phyloP scores from a whole-genome alignment of 768 basidiomycete species.

The Sarcomyxa edulis region DNA sequence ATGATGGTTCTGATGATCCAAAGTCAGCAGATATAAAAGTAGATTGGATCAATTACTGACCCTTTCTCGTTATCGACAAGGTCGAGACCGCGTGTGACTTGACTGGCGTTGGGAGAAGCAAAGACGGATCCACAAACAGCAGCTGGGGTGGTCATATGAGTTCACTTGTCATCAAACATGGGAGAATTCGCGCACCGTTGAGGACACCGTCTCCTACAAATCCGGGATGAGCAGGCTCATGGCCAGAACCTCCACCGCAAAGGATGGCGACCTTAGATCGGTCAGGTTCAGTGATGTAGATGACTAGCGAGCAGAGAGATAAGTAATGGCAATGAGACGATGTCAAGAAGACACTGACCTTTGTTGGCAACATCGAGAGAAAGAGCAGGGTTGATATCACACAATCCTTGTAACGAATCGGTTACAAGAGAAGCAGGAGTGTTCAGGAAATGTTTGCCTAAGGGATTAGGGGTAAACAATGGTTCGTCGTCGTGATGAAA shows the following conservation, averaged over 20 bases:
- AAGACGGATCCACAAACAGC: constrained; percentile 87
- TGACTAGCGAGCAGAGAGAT: constrained; percentile 40
- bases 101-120: constrained; percentile 83
- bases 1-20: too few relatives aligned
- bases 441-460: constrained; percentile 87
- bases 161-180: too few relatives aligned
- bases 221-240: constrained; percentile 87
- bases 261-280: constrained; percentile 68
- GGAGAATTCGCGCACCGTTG: too few relatives aligned
- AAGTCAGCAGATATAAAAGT: too few relatives aligned
- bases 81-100: constrained; percentile 79
- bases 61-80: constrained; percentile 68
- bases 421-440: constrained; percentile 62
- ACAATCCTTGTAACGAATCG: constrained; percentile 74
- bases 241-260: constrained; percentile 84
- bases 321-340: too few relatives aligned
- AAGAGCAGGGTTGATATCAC: constrained; percentile 65
- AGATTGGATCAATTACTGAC: constrained; percentile 20
- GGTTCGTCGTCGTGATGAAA: too few relatives aligned
- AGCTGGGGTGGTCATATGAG: constrained; percentile 20
- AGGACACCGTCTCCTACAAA: constrained; percentile 61
- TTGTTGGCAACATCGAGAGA: constrained; percentile 66
- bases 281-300: constrained; percentile 54
- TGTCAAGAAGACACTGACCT: too few relatives aligned
- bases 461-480: too few relatives aligned